A percentile compares a stretch with the other conserved stretches of the same genome.
These are phyloP conservation scores for Bruguiera gymnorhiza DNA, from an alignment of 345 rosid genomes.

Conservation along the genomic window DNA sequence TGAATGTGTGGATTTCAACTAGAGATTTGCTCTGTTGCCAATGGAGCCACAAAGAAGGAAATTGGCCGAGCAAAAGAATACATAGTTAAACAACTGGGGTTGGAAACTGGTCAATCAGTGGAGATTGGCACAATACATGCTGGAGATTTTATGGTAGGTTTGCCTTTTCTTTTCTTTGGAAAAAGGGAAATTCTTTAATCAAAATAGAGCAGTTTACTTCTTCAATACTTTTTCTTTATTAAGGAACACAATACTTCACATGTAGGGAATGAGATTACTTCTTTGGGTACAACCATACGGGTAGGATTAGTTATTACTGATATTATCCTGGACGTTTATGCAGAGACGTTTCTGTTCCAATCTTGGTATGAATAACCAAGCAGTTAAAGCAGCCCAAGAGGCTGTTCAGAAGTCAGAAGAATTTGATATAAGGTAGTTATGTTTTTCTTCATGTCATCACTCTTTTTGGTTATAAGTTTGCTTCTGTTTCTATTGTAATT, in stretches of 20 bases:
- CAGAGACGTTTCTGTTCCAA: conserved; percentile 97
- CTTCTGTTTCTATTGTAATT: neutral
- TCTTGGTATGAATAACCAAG: conserved; percentile 92
- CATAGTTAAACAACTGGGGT: conserved; percentile 90
- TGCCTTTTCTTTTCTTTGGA: neutral
- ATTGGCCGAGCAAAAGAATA: conserved; percentile 99
- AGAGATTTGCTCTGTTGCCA: conserved; percentile 99
- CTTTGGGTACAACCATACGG: conserved; percentile 7
- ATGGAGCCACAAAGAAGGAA: conserved; percentile 99
- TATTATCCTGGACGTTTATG: conserved; percentile 14
- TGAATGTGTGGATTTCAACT: conserved; percentile 57
- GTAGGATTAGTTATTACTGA: neutral
- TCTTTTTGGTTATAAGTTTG: neutral
- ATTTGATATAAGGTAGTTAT: conserved; percentile 80
- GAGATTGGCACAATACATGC: conserved; percentile 98
- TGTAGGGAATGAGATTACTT: neutral
- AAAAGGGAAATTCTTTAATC: neutral
- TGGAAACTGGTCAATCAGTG: conserved; percentile 90
- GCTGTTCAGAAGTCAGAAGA: conserved; percentile 92
- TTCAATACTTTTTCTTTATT: neutral
- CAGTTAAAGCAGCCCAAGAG: conserved; percentile 96
- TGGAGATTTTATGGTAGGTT: conserved; percentile 92
- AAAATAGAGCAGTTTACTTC: neutral
- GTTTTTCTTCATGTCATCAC: neutral
- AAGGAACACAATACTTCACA: neutral